Evolutionary conservation across 345 rosid species (phyloP).

Genomic region (Linum lewisii): DNA sequence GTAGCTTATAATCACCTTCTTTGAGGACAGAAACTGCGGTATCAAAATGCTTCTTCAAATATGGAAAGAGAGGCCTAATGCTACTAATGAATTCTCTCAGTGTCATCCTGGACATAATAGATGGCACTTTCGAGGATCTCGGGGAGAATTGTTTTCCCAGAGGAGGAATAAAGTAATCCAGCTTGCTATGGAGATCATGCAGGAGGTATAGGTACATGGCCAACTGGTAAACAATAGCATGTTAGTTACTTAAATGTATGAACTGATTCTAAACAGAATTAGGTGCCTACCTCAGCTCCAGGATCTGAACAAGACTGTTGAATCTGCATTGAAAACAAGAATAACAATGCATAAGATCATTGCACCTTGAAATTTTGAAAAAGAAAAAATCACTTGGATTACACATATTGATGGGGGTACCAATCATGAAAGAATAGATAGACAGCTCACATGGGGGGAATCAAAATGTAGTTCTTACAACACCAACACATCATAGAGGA

Average conservation of each 20-base stretch:
- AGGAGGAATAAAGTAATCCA: constrained; percentile 44
- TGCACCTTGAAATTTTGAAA: too few relatives aligned
- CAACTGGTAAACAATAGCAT: constrained; percentile 41
- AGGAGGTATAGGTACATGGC: constrained; percentile 58
- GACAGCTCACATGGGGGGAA: too few relatives aligned
- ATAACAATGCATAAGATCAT: too few relatives aligned
- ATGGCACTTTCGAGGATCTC: constrained; percentile 29
- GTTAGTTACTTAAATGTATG: neutral
- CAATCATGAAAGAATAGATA: too few relatives aligned
- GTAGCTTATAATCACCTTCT: constrained; percentile 37
- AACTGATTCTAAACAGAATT: too few relatives aligned
- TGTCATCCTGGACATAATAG: constrained; percentile 32
- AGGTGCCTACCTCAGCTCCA: constrained; percentile 49
- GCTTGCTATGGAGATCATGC: constrained; percentile 55
- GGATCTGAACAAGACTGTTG: constrained; percentile 52
- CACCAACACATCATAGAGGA: too few relatives aligned
- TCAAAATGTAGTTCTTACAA: too few relatives aligned
- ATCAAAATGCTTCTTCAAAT: constrained; percentile 44
- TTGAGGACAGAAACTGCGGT: constrained; percentile 38
- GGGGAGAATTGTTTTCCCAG: constrained; percentile 29
- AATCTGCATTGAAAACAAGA: constrained; percentile 31
- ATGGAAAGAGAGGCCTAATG: constrained; percentile 42
- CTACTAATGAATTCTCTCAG: constrained; percentile 33
- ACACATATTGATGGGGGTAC: too few relatives aligned
- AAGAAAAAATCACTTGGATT: too few relatives aligned